phyloP scores from a whole-genome alignment of 371 early-diverging fungal genomes.

The Syncephalastrum racemosum region DNA sequence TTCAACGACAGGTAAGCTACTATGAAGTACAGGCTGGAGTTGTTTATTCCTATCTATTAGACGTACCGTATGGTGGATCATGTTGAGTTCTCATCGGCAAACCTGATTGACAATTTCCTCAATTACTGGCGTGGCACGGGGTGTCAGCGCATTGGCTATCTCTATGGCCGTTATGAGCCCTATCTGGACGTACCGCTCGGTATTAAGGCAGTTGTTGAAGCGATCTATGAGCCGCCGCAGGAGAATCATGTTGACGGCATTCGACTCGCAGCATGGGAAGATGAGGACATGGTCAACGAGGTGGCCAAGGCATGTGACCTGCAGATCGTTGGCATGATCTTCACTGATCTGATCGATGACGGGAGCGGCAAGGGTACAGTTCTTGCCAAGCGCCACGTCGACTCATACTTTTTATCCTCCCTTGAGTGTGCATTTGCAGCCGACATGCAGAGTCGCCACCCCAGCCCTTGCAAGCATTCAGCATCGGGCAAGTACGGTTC shows the following conservation, averaged over 20 bases:
- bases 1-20: slow-evolving; percentile 77
- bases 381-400: slow-evolving; percentile 82
- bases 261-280: slow-evolving; percentile 61
- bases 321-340: slow-evolving; percentile 89
- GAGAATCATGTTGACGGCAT: slow-evolving; percentile 83
- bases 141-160: slow-evolving; percentile 89
- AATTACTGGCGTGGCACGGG: slow-evolving; percentile 88
- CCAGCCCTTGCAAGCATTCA: slow-evolving; percentile 72
- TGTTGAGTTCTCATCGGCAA: slow-evolving; percentile 93
- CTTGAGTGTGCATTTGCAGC: slow-evolving; percentile 93
- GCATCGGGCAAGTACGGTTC: slow-evolving; percentile 81
- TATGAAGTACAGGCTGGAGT: slow-evolving; percentile 2
- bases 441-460: slow-evolving; percentile 82
- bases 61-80: slow-evolving; percentile 98
- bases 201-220: slow-evolving; percentile 96
- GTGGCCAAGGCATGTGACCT: slow-evolving; percentile 81
- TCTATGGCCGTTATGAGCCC: slow-evolving; percentile 94
- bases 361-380: slow-evolving; percentile 83
- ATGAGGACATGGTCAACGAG: slow-evolving; percentile 59
- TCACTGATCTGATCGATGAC: slow-evolving; percentile 92
- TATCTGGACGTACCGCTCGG: slow-evolving; percentile 95
- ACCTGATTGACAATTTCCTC: slow-evolving; percentile 88
- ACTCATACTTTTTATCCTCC: slow-evolving; percentile 94
- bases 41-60: slow-evolving; percentile 46
- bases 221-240: slow-evolving; percentile 96